Base-by-base conservation (phyloP, 2,329 filamentous ascomycete genomes). In the Pezicula rhizophila region DNA sequence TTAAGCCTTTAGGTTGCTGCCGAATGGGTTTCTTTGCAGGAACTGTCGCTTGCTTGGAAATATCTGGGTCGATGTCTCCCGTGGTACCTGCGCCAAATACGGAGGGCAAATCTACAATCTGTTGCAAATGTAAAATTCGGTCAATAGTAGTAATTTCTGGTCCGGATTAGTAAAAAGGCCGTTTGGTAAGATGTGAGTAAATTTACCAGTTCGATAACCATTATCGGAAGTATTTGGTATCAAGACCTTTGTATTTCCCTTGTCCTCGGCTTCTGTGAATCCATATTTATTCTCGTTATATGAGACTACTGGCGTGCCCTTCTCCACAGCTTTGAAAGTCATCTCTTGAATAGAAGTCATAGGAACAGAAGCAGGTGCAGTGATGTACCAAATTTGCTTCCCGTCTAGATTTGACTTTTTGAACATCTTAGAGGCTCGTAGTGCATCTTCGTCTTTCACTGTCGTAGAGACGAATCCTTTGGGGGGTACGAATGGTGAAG, bases 361-460 rank as follows among this genome's bases (percentile, higher is more conserved):
- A n/a, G 85, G 80, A 2, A 89, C 70, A 10, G 79, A 80, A 5
- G 81, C 77, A 2, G 87, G 87, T 3, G 84, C 82, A 8, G 84
- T 87, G 58, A 91, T 88, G 64, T 89, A 87, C 87, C 86, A 91
- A 51, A 90, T 73, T 63, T 90, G 82, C 70, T 89, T 89, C 53
- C 83, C 84, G 48, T 80, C 70, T 7, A 84, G 64, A 57, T 79
- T 78, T 47, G 76, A 74, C 49, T 78, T 71, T 58, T 71, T 76
- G 58, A 87, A 80, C 46, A 84, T 66, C 18, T 76, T 69, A 8
- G 75, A 55, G 42, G 50, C 45, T 20, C 48, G 52, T 14, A 48
- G 42, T 3, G 44, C 48, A 17, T 46, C 43, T 7, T 42, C 28
- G 11, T 48, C 57, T 17, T 54, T 44, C 8, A 58, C 23, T 8